Evolutionary conservation across 495 filamentous ascomycete genomes (phyloP), one percentile per base, ranked within the genome.

Genomic region (Jackrogersella multiformis): DNA sequence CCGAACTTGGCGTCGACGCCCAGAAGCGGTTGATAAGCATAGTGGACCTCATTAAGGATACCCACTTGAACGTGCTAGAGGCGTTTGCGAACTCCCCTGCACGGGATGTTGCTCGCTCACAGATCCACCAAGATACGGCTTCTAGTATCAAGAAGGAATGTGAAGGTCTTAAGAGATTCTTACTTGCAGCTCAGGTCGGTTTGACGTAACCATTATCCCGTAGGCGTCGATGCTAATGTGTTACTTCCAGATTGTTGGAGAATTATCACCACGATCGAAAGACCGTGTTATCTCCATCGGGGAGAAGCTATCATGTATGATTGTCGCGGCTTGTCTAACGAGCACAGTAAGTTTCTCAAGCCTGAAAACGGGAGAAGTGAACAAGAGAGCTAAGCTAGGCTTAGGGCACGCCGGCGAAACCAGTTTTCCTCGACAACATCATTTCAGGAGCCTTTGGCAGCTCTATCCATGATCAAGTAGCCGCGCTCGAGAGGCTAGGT

Each of bases 221-320:
- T 9, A 46, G 26, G 9, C 18, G 42, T 13, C 46, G 30, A 51
- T 45, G 24, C 67, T 72, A 16, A 72, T 36, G 16, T 45, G 38
- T 15, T 20, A 16, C 8, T 16, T 6, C 45, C n/a, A 78, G 77
- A 74, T 78, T 23, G 66, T 80, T 12, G 78, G 77, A 49, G 76
- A 80, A 52, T 56, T 80, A 18, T 78, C 77, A 7, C 64, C 72
- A 8, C 68, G 73, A 21, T 71, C 78, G 1, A 76, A 72, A 60
- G 77, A 80, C 55, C 73, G 74, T 12, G 72, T 79, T 4, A 73
- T 80, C 23, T 73, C 77, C 2, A 42, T 77, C 2, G 78, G 78
- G 26, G 78, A 80, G 52, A 78, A 74, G 54, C 52, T 80, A 9
- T 65, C 78, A 15, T 77, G 68, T 32, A 72, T 77, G 36, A 73